Percentiles rank a stretch among this genome's conserved stretches.
phyloP scores from a whole-genome alignment of 768 basidiomycete genomes.

The Serendipita sp. region DNA sequence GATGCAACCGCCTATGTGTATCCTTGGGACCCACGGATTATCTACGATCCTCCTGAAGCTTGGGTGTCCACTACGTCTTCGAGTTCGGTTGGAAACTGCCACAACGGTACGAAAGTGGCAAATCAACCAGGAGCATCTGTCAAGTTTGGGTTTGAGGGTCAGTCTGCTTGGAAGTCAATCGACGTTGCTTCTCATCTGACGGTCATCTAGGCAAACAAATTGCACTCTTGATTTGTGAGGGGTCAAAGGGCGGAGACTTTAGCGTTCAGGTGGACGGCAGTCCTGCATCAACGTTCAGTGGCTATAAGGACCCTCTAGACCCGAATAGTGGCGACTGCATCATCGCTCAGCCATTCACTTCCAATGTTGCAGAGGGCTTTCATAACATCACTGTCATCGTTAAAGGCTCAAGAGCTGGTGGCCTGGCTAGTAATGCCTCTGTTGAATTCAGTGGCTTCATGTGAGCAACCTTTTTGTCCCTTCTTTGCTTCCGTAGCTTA shows the following conservation, averaged over 20 bases:
- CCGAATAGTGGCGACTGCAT: not conserved
- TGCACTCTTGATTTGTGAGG: not conserved
- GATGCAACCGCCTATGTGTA: not conserved
- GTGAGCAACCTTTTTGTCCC: not conserved
- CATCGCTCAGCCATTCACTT: not conserved
- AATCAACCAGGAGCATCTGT: not conserved
- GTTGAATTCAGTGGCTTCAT: slow-evolving; percentile 1
- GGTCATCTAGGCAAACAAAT: slow-evolving; percentile 3
- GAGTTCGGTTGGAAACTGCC: not conserved
- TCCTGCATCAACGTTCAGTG: not conserved
- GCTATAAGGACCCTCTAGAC: not conserved
- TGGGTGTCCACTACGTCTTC: not conserved
- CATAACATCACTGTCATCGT: slow-evolving; percentile 1
- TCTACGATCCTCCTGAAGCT: not conserved
- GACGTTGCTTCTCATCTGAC: not conserved
- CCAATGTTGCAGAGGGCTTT: not conserved
- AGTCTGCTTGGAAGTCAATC: not conserved
- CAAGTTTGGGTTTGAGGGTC: not conserved
- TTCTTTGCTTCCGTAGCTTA: not conserved
- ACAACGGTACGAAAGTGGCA: not conserved
- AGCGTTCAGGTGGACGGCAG: not conserved
- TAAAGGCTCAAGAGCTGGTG: not conserved
- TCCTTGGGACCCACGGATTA: not conserved
- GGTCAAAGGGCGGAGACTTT: not conserved
- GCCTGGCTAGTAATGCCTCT: too few species aligned